Percentiles rank a stretch among this genome's conserved stretches.
Conservation (phyloP, 345 rosid genomes). For the Linum trigynum region DNA sequence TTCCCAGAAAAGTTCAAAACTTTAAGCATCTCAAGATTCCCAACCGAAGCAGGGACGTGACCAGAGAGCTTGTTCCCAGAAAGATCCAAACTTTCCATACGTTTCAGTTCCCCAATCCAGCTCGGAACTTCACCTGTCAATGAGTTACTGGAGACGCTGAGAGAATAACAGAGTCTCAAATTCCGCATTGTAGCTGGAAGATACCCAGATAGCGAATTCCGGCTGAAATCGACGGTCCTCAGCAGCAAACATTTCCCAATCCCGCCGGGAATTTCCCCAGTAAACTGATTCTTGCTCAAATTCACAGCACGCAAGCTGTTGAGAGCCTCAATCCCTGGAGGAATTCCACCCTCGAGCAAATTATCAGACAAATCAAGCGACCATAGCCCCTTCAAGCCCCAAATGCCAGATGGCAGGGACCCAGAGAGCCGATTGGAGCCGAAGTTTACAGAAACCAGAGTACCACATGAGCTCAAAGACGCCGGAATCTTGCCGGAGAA, state of each 20-base stretch:
- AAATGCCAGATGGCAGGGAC: slow-evolving; percentile 49
- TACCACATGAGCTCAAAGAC: slow-evolving; percentile 60
- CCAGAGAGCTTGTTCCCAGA: slow-evolving; percentile 61
- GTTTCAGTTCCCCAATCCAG: slow-evolving; percentile 47
- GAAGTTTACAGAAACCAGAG: slow-evolving; percentile 55
- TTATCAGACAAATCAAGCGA: slow-evolving; percentile 71
- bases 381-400: slow-evolving; percentile 63
- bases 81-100: slow-evolving; percentile 64
- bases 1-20: slow-evolving; percentile 62
- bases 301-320: slow-evolving; percentile 53
- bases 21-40: slow-evolving; percentile 51
- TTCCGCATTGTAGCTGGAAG: slow-evolving; percentile 60
- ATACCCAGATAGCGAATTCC: slow-evolving; percentile 54
- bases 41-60: slow-evolving; percentile 43
- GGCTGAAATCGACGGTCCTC: slow-evolving; percentile 61
- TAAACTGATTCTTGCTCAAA: slow-evolving; percentile 48
- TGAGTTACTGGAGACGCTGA: slow-evolving; percentile 49
- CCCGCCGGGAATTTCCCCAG: slow-evolving; percentile 55
- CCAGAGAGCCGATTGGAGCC: slow-evolving; percentile 71
- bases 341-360: slow-evolving; percentile 60
- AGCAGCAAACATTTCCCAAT: slow-evolving; percentile 68
- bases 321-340: slow-evolving; percentile 43
- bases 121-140: slow-evolving; percentile 53
- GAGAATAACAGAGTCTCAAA: slow-evolving; percentile 52
- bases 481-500: slow-evolving; percentile 68